Evolutionary conservation across 805 yeast species (phyloP), one percentile per base, ranked within the genome.

Genomic region (Pichia thaimueangensis): DNA sequence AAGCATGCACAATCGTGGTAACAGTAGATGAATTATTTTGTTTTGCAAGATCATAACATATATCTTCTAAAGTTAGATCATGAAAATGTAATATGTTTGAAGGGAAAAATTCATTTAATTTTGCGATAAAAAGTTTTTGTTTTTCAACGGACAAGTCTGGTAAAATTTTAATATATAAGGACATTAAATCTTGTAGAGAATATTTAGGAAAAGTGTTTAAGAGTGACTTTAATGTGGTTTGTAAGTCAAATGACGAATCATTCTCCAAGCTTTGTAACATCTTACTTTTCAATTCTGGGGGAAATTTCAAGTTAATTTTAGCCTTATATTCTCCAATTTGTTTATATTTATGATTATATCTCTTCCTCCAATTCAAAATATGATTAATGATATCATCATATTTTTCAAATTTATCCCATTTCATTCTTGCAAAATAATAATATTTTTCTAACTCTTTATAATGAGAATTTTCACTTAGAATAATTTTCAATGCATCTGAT

Each of bases 401-500:
- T 9, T 27, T 34, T 20, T 11, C 17, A 1, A 13, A 15, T 15
- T 8, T 45, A 15, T 44, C 43, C 30, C 53, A 52, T 32, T 55
- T 57, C 8, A 51, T 23, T 24, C 45, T 50, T 2, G 54, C 30
- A 11, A 47, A 40, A 9, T 50, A 45, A n/a, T 38, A 31, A 30
- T 57, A 56, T 24, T 48, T 38, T 3, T 10, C 16, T 7, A 9
- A 6, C 8, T 24, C 32, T 16, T 22, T 22, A 4, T 7, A 7
- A 15, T 34, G 17, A 11, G 16, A 11, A 20, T 20, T 19, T 11
- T 31, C 24, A 13, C 40, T 6, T 4, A 52, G 40, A 3, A 56
- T 42, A 2, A 47, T 31, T 15, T 45, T 47, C 5, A 57, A 35
- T 1, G 51, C 45, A 30, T 50, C 58, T 13, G 30, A 30, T 21